These are phyloP conservation scores for Trypanosoma rangeli DNA, from an alignment of 208 protist genomes.

Conservation along the genomic window DNA sequence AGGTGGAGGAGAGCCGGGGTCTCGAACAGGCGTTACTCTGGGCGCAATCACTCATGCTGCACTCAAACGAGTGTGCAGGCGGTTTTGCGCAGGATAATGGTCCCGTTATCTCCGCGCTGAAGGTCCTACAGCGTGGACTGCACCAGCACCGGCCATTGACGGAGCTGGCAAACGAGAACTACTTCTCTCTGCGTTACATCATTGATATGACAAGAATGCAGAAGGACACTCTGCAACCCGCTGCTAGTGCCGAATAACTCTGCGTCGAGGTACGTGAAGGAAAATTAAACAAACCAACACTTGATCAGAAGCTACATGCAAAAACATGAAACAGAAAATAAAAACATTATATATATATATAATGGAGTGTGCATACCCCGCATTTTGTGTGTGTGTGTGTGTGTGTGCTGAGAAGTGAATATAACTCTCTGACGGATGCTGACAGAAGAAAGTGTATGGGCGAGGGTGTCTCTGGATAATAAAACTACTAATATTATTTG, in stretches of 20 bases:
- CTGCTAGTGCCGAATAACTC: slow-evolving; percentile 7
- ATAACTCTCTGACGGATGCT: background rate
- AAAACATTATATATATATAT: background rate
- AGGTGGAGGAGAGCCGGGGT: slow-evolving; percentile 64
- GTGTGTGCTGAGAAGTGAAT: background rate
- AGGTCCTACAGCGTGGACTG: slow-evolving; percentile 65
- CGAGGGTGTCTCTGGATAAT: slow-evolving; percentile 3
- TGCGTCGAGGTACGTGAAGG: background rate
- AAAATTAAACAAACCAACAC: background rate
- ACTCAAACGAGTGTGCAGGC: slow-evolving; percentile 70
- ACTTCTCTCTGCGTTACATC: slow-evolving; percentile 87
- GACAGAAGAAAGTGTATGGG: background rate
- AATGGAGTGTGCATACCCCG: background rate
- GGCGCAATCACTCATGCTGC: slow-evolving; percentile 82
- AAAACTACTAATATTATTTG: background rate
- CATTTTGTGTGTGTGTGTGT: background rate
- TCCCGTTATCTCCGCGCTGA: slow-evolving; percentile 57
- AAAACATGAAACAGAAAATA: slow-evolving; percentile 2
- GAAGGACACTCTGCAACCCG: slow-evolving; percentile 38
- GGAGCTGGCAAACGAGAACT: slow-evolving; percentile 81
- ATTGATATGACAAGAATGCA: slow-evolving; percentile 70
- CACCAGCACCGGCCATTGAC: slow-evolving; percentile 62
- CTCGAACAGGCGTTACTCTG: slow-evolving; percentile 80
- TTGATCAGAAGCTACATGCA: background rate
- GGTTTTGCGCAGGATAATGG: slow-evolving; percentile 43